Evolutionary conservation across 805 yeast genomes (phyloP), one percentile per base, ranked within the genome.

Genomic region (Brettanomyces nanus): DNA sequence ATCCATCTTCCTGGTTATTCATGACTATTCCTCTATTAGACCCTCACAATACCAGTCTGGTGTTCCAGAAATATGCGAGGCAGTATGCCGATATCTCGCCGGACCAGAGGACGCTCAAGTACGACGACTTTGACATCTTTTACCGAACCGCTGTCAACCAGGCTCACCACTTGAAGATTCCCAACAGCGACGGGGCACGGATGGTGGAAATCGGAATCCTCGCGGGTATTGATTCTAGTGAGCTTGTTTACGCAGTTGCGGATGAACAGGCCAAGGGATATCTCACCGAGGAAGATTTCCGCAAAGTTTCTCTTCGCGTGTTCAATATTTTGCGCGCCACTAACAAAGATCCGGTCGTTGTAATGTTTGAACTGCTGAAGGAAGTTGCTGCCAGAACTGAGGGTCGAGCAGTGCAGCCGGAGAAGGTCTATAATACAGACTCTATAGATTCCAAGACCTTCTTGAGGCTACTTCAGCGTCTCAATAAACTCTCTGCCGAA

Each of bases 181-280:
- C 42, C 6, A 31, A 32, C 17, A 36, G 23, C 4, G 18, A 18
- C 14, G 36, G 27, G 18, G 14, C 33, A 6, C 19, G 20, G 6
- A n/a, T 54, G 1, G 47, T 59, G 2, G 44, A 51, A 17, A 45
- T 51, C 3, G 43, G 57, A 4, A 42, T 59, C 4, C 51, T 54
- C 19, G 68, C 78, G 37, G 69, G 77, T 13, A 62, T 73, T 10
- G 68, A 76, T 45, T 70, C 82, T 4, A 76, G 75, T 56, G 83
- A 82, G 5, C 69, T 89, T 43, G 75, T 90, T 35, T 90, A 83
- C 54, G 66, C 82, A 40, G 77, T 86, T 20, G 85, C 95, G 13
- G 97, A 90, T 61, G 74, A 74, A 41, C 67, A 70, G 28, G 66
- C 69, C 39, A 74, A 75, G 46, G 97, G 96, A 6, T 77, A 69